Evolutionary conservation across 2,329 filamentous ascomycete genomes (phyloP).

Genomic region (Epichloe aotearoae): DNA sequence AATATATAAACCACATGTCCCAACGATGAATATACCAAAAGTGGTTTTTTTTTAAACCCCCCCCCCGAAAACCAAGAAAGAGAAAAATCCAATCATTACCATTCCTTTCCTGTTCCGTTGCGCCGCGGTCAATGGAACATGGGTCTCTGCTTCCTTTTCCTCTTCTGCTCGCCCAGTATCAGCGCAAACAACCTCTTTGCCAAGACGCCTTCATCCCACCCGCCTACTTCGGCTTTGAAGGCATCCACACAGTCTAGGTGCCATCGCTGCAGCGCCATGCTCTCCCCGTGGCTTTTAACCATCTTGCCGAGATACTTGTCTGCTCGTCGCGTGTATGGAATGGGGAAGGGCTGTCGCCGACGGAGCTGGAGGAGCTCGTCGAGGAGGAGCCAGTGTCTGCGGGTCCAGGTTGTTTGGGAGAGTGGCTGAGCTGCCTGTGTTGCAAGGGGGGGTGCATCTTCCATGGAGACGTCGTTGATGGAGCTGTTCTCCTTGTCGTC

Average conservation of each 20-base stretch:
- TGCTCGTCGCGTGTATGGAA: slow-evolving; percentile 15
- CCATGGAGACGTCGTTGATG: slow-evolving; percentile 14
- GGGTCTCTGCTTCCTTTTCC: slow-evolving; percentile 10
- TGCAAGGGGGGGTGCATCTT: slow-evolving; percentile 14
- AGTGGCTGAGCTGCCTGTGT: slow-evolving; percentile 12
- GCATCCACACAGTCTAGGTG: slow-evolving; percentile 45
- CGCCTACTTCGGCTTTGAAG: slow-evolving; percentile 33
- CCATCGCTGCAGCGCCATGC: slow-evolving; percentile 38
- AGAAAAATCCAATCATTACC: slow-evolving; percentile 3
- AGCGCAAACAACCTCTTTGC: slow-evolving; percentile 40
- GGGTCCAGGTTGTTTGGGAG: slow-evolving; percentile 33
- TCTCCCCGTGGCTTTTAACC: slow-evolving; percentile 32
- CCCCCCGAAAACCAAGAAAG: slow-evolving; percentile 1
- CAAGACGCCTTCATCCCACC: slow-evolving; percentile 36
- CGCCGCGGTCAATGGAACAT: slow-evolving; percentile 18
- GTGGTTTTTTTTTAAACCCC: no score
- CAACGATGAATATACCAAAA: background rate
- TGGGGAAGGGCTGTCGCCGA: slow-evolving; percentile 23
- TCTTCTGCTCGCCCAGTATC: slow-evolving; percentile 34
- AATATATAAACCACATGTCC: no score
- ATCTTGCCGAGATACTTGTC: slow-evolving; percentile 33
- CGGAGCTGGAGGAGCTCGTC: slow-evolving; percentile 39
- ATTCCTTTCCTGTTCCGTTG: background rate
- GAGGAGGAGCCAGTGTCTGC: slow-evolving; percentile 39
- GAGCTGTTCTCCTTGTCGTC: slow-evolving; percentile 22